These are phyloP conservation scores for Paraglomus brasilianum DNA, from an alignment of 192 early-diverging fungal species.

Conservation along the genomic window DNA sequence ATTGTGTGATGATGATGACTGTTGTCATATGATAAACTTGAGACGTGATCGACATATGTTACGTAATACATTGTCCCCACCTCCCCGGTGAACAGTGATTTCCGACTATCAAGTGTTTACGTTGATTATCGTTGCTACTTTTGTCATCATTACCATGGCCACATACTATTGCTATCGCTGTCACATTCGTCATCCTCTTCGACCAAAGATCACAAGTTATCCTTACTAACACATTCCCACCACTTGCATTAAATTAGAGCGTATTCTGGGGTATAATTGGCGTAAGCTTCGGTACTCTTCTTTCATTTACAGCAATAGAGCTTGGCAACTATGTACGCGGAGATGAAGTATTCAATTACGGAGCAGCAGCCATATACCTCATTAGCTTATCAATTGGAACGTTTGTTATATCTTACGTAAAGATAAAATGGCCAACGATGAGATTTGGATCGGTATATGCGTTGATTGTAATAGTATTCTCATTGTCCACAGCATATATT, in stretches of 20 bases:
- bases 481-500: conserved; percentile 6
- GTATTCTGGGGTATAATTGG: conserved; percentile 15
- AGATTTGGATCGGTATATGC: conserved; percentile 18
- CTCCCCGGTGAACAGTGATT: too few relatives aligned
- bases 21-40: too few relatives aligned
- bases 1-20: too few relatives aligned
- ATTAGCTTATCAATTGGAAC: conserved; percentile 13
- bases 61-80: too few relatives aligned
- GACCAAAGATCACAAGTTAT: neutral
- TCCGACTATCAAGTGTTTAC: too few relatives aligned
- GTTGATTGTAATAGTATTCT: conserved; percentile 1
- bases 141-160: too few relatives aligned
- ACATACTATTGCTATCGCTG: too few relatives aligned
- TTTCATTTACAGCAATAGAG: neutral
- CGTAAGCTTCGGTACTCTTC: neutral
- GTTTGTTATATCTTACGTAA: conserved; percentile 23
- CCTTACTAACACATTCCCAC: neutral
- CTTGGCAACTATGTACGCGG: neutral
- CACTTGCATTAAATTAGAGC: neutral
- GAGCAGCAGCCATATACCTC: neutral
- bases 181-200: too few relatives aligned
- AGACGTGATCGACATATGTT: too few relatives aligned
- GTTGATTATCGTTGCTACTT: too few relatives aligned
- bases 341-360: neutral
- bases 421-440: conserved; percentile 27